Base-by-base conservation (phyloP, 2,329 filamentous ascomycete species). In the Diaporthe aspalathi region DNA sequence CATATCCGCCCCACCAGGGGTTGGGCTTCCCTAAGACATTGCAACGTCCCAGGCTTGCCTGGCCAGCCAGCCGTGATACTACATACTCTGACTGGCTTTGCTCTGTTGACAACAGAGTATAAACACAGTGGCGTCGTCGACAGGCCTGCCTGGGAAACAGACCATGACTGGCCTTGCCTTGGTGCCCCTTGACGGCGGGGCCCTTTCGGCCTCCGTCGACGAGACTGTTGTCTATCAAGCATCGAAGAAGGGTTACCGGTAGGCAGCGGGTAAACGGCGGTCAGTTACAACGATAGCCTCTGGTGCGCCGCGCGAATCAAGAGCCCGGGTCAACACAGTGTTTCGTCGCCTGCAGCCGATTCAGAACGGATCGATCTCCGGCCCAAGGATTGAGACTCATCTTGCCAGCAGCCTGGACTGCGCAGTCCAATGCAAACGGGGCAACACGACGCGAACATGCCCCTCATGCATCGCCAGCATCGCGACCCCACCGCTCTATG, bases 241-340 rank as follows among this genome's bases (percentile, higher is more conserved):
- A 22, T 38, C 20, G 27, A 50, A 50, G n/a, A n/a, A n/a, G 29
- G 35, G 60, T 43, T 47, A 32, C 60, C 60, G 43, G 43, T 70
- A 50, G 68, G 50, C 22, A 49, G n/a, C 50, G 68, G 63, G 32
- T 57, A 73, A 71, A 71, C 69, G 68, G 71, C 71, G 71, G 71
- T 73, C 71, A 73, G 71, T 73, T 68, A 57, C 49, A 68, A 66
- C 63, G 63, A 60, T 60, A 45, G 49, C 49, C 38, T 62, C 53
- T 67, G 66, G 43, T 53, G 43, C 24, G 45, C 66, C 52, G 69
- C 67, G 43, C 50, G 27, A 49, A 43, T 49, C 27, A 27, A 70
- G 29, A 56, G 70, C 54, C 67, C 65, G 65, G 70, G 47, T 38
- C 70, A 45, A 49, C 38, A 24, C 32, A 49, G 65, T 43, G 49